Evolutionary conservation across 345 rosid genomes (phyloP), one percentile per base, ranked within the genome.

Genomic region (Euphorbia peplus): DNA sequence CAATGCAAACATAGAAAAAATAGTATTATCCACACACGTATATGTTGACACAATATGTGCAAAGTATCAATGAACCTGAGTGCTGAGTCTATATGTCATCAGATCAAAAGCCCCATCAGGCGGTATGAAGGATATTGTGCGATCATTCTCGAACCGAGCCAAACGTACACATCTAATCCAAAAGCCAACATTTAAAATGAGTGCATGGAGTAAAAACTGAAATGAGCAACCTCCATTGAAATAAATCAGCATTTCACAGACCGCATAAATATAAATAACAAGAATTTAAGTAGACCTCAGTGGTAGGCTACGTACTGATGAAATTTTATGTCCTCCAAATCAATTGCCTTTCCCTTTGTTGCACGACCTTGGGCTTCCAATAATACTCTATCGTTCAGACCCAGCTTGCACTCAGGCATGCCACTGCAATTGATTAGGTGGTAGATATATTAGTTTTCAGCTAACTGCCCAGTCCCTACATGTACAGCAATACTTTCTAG

Each of bases 381-480:
- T 69, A 95, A 71, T 62, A 95, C 87, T 84, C 96, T 86, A 81
- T 91, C 99, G 73, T 95, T 95, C 64, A 91, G 85, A 56, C 99
- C 97, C 76, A 95, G 89, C 78, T 95, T 95, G 83, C 99, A 95
- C 83, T 91, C 97, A 4, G 97, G 97, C 97, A 91, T 95, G 71
- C 99, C 99, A 77, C 97, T 90, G 80, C 69, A 73, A 73, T 24
- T 13, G 7, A 58, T 18, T 11, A 58, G 5, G 8, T 8, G 19
- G 15, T 0, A 30, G 24, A n/a, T 2, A 60, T 55, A 9, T 55
- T 15, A 48, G 42, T 32, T 47, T 35, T 64, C 57, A 64, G 57
- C 68, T 50, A 50, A 28, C 13, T 22, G 52, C 52, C 35, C 42
- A 24, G 52, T 35, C 21, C 42, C 30, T n/a, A 44, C 21, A 44